Conservation (phyloP, 805 yeast species). For the Lipomyces starkeyi region DNA sequence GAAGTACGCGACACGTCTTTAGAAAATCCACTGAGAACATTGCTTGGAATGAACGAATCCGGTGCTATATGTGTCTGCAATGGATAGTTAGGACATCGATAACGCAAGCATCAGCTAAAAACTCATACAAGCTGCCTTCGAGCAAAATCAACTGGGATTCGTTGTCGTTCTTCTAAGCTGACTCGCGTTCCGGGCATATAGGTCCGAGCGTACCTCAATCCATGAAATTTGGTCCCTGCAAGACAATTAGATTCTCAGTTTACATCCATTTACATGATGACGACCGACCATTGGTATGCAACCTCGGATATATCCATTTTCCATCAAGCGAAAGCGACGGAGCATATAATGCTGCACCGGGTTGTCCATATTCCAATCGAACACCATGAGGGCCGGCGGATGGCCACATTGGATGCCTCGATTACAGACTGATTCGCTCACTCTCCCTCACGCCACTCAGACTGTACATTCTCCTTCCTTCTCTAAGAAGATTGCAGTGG, state of each 20-base stretch:
- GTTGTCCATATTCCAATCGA: slow-evolving; percentile 53
- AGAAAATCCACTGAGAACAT: slow-evolving; percentile 11
- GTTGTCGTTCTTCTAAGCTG: slow-evolving; percentile 8
- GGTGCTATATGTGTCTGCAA: slow-evolving; percentile 22
- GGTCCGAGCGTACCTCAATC: slow-evolving; percentile 13
- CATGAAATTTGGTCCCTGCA: slow-evolving; percentile 17
- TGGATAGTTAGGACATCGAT: not conserved
- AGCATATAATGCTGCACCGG: slow-evolving; percentile 46
- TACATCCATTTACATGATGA: slow-evolving; percentile 15
- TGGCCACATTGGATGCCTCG: slow-evolving; percentile 48
- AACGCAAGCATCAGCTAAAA: not conserved
- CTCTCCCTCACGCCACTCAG: not conserved
- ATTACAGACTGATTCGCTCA: not conserved
- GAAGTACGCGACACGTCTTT: not conserved
- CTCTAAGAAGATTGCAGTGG: not conserved
- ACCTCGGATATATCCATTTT: slow-evolving; percentile 44
- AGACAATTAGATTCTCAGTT: not conserved
- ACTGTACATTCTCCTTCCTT: not conserved
- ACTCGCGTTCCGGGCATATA: slow-evolving; percentile 17
- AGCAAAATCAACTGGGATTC: slow-evolving; percentile 27
- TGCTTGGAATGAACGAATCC: slow-evolving; percentile 25
- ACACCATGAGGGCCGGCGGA: slow-evolving; percentile 49
- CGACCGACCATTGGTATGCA: slow-evolving; percentile 38
- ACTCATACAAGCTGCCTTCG: slow-evolving; percentile 30
- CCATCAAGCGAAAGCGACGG: slow-evolving; percentile 34